phyloP scores from a whole-genome alignment of 352 stramenopile species.

The Phytophthora boehmeriae region DNA sequence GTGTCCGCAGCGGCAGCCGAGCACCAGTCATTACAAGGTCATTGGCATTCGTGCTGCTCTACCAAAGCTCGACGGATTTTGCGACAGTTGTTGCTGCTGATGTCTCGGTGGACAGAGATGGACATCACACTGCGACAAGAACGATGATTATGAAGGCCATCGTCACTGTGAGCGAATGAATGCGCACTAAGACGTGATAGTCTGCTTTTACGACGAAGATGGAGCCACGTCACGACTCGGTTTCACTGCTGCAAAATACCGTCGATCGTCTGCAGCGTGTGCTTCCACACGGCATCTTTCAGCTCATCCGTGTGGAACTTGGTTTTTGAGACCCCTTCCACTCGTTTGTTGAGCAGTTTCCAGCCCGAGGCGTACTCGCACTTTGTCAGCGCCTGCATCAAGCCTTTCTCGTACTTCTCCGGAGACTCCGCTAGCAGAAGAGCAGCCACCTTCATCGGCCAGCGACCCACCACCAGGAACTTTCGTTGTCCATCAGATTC shows the following conservation, averaged over 20 bases:
- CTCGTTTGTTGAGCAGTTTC: constrained; percentile 8
- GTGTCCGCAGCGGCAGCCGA: too few relatives aligned
- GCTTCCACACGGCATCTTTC: constrained; percentile 11
- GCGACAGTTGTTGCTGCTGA: background rate
- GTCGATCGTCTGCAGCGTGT: constrained; percentile 10
- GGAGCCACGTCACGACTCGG: too few relatives aligned
- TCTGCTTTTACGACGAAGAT: too few relatives aligned
- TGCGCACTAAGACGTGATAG: too few relatives aligned
- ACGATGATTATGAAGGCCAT: background rate
- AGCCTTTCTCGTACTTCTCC: background rate
- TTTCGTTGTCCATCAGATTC: background rate
- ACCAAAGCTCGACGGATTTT: background rate
- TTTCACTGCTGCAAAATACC: constrained; percentile 9
- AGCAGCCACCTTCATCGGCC: background rate
- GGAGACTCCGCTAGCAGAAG: constrained; percentile 1
- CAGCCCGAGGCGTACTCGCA: constrained; percentile 4
- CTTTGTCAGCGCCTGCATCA: constrained; percentile 4
- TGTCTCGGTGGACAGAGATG: too few relatives aligned
- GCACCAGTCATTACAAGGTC: background rate
- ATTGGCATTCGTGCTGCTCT: background rate
- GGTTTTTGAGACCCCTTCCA: constrained; percentile 7
- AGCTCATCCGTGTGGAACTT: constrained; percentile 16
- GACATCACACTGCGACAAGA: background rate
- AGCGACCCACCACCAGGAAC: background rate
- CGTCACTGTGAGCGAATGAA: too few relatives aligned